These are phyloP conservation scores for Penicillium sp. DNA, from an alignment of 2,329 filamentous ascomycete genomes.

Conservation along the genomic window DNA sequence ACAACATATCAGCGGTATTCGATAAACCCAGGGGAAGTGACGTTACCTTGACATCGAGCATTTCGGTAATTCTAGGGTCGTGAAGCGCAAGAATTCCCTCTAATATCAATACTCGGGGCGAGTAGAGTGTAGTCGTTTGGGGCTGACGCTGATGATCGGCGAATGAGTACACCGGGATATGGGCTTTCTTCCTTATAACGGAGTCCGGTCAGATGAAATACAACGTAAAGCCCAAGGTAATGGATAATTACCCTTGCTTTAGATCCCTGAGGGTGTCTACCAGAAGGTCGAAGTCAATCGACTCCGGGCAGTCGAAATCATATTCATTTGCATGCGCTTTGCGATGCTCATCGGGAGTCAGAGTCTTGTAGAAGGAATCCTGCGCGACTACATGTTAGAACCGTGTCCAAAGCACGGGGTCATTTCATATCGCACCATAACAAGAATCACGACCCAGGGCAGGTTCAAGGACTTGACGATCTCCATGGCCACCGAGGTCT, in stretches of 20 bases:
- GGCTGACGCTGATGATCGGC: slow-evolving; percentile 76
- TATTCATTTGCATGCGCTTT: slow-evolving; percentile 85
- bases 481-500: slow-evolving; percentile 87
- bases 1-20: neutral
- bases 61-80: slow-evolving; percentile 74
- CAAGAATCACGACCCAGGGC: slow-evolving; percentile 96
- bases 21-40: neutral
- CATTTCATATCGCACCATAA: slow-evolving; percentile 62
- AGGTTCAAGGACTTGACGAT: slow-evolving; percentile 86
- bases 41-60: slow-evolving; percentile 81
- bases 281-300: slow-evolving; percentile 88
- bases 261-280: slow-evolving; percentile 74
- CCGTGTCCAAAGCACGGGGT: neutral
- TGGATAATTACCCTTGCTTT: slow-evolving; percentile 73
- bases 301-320: slow-evolving; percentile 91
- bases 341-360: slow-evolving; percentile 71
- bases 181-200: slow-evolving; percentile 50
- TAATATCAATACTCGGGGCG: slow-evolving; percentile 87
- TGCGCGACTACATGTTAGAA: slow-evolving; percentile 38
- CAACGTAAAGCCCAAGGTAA: neutral
- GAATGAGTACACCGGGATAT: slow-evolving; percentile 95
- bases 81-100: slow-evolving; percentile 96
- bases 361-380: slow-evolving; percentile 96
- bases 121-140: slow-evolving; percentile 84
- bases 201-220: slow-evolving; percentile 2